Base-by-base conservation (phyloP, 2,329 filamentous ascomycete species). In the Ophiostoma australiae region DNA sequence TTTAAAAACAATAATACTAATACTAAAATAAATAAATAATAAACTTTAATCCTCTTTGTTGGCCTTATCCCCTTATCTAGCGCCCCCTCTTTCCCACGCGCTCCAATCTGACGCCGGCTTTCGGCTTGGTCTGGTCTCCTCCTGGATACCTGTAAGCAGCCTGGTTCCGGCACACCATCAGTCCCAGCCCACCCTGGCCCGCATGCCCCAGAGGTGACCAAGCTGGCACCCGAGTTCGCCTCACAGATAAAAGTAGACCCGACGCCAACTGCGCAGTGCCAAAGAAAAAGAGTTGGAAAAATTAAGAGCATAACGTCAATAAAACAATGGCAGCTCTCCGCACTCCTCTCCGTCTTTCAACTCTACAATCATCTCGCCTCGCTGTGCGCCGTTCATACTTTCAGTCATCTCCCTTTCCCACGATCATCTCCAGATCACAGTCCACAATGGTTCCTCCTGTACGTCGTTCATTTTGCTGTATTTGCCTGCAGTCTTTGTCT, bases 361-460 rank as follows among this genome's bases (percentile, higher is more conserved):
- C 71, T n/a, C 31, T 52, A 27, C 58, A 63, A 10, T 33, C 67
- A 13, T 70, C 68, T 3, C 68, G 70, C 63, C 20, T 33, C 35
- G 73, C 74, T 63, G 71, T 73, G 15, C 73, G 76, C 67, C 67
- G 71, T 11, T 77, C 76, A 66, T 76, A 74, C 66, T 77, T 80
- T 63, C 77, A 76, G 68, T 76, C 73, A 70, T 77, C 70, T 68
- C 71, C 76, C 0, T 70, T 78, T n/a, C 77, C 78, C 20, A 67
- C 69, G 27, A 58, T 76, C 23, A 37, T 76, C 55, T 71, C 70
- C 7, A 76, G 78, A 20, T 69, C 76, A 6, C 81, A 82, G 68
- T 85, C 84, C 37, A 84, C 79, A 70, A 82, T 85, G 81, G 80
- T 78, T 68, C 83, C 83, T 74, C 81, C 82, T 80, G 84, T 81